Evolutionary conservation across 495 filamentous ascomycete genomes (phyloP).

Genomic region (Penicillium mononematosum): DNA sequence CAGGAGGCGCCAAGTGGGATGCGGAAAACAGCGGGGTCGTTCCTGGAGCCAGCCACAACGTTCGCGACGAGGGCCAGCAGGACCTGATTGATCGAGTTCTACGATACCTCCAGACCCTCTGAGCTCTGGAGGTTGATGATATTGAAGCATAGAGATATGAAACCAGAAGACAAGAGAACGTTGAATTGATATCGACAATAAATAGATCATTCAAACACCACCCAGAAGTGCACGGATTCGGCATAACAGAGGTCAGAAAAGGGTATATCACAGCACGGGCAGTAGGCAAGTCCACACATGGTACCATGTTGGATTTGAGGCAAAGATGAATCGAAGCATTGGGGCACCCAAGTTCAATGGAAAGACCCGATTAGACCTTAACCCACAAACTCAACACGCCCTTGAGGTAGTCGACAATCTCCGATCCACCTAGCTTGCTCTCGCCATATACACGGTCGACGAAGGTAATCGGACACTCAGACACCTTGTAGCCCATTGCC

Average conservation of each 20-base stretch:
- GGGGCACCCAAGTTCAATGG: constrained; percentile 9
- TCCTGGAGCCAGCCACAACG: constrained; percentile 60
- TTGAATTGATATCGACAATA: constrained; percentile 25
- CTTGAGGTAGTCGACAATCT: constrained; percentile 98
- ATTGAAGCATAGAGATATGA: constrained; percentile 2
- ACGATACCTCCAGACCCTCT: constrained; percentile 54
- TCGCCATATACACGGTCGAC: constrained; percentile 95
- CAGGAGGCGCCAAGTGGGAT: constrained; percentile 46
- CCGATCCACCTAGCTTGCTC: constrained; percentile 88
- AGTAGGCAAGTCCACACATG: constrained; percentile 16
- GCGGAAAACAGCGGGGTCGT: constrained; percentile 59
- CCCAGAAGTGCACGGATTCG: constrained; percentile 21
- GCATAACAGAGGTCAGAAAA: constrained; percentile 21
- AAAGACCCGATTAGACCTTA: constrained; percentile 59
- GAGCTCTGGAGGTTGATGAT: constrained; percentile 6
- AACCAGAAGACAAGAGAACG: constrained; percentile 16
- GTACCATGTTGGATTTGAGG: constrained; percentile 12
- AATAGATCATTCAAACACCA: constrained; percentile 28
- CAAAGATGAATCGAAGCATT: constrained; percentile 9
- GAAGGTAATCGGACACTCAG: constrained; percentile 93
- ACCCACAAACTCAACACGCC: constrained; percentile 87
- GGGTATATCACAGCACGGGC: constrained; percentile 31
- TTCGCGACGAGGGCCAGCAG: constrained; percentile 47
- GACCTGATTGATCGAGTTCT: constrained; percentile 56
- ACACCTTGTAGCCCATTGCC: constrained; percentile 84